These are phyloP conservation scores for Peronospora farinosa DNA, from an alignment of 352 stramenopile species.

Conservation along the genomic window DNA sequence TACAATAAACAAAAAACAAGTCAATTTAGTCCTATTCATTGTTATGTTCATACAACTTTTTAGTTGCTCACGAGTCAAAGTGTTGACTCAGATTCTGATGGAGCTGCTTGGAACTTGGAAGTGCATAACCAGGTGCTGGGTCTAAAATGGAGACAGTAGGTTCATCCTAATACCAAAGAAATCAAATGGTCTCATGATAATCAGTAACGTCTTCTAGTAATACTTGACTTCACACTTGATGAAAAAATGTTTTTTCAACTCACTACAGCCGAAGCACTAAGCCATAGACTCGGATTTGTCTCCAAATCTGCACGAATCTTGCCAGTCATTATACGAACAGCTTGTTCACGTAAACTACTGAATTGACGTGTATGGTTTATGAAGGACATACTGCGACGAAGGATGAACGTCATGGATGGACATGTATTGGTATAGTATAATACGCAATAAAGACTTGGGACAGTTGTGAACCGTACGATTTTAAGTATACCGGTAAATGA, in stretches of 20 bases:
- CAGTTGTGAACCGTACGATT: conserved; percentile 15
- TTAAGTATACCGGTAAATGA: conserved; percentile 5
- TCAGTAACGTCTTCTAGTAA: no score
- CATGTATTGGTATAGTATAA: no score
- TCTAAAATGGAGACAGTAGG: conserved; percentile 81
- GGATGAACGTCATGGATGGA: conserved; percentile 29
- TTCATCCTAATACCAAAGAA: conserved; percentile 41
- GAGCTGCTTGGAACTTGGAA: conserved; percentile 23
- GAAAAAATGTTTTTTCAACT: conserved; percentile 16
- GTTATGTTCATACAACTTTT: no score
- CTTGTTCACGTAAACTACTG: conserved; percentile 58
- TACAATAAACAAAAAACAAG: conserved; percentile 12
- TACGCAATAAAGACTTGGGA: background rate
- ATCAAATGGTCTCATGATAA: no score
- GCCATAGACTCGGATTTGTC: conserved; percentile 77
- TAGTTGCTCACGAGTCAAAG: conserved; percentile 25
- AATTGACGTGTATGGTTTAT: conserved; percentile 24
- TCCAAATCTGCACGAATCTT: conserved; percentile 67
- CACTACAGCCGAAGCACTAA: conserved; percentile 71
- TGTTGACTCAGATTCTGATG: conserved; percentile 38
- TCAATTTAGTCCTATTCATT: background rate
- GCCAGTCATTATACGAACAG: conserved; percentile 47
- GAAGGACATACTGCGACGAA: conserved; percentile 19
- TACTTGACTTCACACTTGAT: no score
- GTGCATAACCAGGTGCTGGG: conserved; percentile 56